These are phyloP conservation scores for Quercus agrifolia DNA, from an alignment of 306 rosid species.

Conservation along the genomic window DNA sequence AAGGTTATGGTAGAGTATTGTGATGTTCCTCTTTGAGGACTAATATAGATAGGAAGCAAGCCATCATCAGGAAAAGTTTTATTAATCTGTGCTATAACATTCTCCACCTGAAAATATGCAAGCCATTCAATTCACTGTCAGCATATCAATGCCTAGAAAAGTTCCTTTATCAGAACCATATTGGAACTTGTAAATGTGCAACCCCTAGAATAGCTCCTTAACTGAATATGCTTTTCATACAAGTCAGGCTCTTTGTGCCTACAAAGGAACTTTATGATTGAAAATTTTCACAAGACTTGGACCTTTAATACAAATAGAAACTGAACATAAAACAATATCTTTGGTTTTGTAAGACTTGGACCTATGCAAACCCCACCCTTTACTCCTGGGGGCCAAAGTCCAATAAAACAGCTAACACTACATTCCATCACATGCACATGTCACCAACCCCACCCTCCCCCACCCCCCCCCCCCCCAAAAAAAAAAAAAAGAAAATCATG, in stretches of 20 bases:
- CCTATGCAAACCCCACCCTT: neutral
- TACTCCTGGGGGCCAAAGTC: neutral
- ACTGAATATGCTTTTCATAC: neutral
- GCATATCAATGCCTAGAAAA: constrained; percentile 15
- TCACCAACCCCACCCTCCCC: neutral
- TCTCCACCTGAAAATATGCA: constrained; percentile 71
- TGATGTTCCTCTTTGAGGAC: constrained; percentile 63
- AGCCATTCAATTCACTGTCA: constrained; percentile 28
- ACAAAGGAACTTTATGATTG: neutral
- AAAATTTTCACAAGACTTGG: neutral
- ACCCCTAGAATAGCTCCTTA: neutral
- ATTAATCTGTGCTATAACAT: constrained; percentile 61
- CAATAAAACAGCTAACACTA: neutral
- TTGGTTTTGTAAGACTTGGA: neutral
- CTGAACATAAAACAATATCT: neutral
- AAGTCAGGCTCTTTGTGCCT: neutral
- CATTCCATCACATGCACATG: neutral
- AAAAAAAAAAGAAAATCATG: neutral
- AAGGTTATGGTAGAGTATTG: constrained; percentile 72
- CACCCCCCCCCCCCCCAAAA: neutral
- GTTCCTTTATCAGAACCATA: constrained; percentile 12
- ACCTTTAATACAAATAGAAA: neutral
- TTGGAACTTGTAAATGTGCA: neutral
- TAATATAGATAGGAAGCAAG: constrained; percentile 85
- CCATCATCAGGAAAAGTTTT: constrained; percentile 91